Evolutionary conservation across 176 grass and related monocot species (phyloP).

Genomic region (Alopecurus myosuroides): DNA sequence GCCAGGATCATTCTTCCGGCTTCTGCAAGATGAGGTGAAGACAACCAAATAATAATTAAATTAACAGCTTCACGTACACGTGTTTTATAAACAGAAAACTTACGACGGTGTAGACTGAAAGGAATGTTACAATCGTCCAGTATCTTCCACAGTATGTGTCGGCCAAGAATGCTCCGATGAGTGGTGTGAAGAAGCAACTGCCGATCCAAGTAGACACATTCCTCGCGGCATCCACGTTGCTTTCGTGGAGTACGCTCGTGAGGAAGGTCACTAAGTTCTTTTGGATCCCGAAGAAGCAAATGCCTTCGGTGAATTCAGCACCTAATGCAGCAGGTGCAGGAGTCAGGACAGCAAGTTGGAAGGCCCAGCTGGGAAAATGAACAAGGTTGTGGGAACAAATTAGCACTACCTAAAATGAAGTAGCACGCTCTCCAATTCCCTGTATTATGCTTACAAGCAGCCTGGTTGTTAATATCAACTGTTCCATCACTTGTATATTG

Average conservation of each 20-base stretch:
- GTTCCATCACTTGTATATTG: constrained; percentile 15
- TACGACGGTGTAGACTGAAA: not conserved
- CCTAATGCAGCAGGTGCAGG: not conserved
- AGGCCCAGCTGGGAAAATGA: not conserved
- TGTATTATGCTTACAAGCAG: constrained; percentile 8
- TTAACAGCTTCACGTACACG: not conserved
- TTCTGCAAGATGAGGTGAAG: not conserved
- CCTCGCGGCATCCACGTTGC: constrained; percentile 12
- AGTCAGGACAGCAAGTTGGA: not conserved
- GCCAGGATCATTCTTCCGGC: not conserved
- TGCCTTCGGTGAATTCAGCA: constrained; percentile 2
- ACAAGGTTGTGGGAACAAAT: not conserved
- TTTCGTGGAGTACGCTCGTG: constrained; percentile 4
- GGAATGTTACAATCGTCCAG: not conserved
- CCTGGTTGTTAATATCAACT: constrained; percentile 12
- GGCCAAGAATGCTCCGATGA: constrained; percentile 20
- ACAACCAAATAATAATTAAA: not conserved
- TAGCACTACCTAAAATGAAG: constrained; percentile 20
- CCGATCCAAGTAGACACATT: constrained; percentile 21
- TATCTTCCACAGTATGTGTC: constrained; percentile 29
- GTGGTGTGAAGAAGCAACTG: constrained; percentile 9
- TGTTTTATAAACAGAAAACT: not conserved
- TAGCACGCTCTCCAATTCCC: constrained; percentile 37
- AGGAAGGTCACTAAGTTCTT: constrained; percentile 29
- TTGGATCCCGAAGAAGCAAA: constrained; percentile 1